phyloP scores from a whole-genome alignment of 2,329 filamentous ascomycete genomes.

The Colletotrichum sojae region DNA sequence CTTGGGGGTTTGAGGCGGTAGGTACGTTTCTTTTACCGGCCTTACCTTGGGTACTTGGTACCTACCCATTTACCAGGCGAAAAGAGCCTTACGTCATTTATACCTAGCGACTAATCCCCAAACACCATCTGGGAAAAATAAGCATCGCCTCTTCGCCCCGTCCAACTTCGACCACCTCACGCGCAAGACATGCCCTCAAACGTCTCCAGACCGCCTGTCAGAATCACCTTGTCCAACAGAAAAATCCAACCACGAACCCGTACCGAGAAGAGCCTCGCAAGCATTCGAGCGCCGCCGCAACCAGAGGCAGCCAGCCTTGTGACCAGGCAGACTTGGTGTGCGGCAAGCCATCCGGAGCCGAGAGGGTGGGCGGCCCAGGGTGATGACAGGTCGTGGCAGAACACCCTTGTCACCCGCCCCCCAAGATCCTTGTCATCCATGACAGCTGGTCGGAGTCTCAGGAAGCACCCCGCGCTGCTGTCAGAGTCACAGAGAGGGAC shows the following conservation, averaged over 20 bases:
- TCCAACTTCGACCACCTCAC: constrained; percentile 13
- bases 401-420: constrained; percentile 33
- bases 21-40: too few species aligned
- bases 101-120: too few species aligned
- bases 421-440: constrained; percentile 17
- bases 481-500: neutral
- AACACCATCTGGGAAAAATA: neutral
- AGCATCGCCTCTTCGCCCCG: neutral
- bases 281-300: constrained; percentile 3
- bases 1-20: neutral
- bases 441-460: constrained; percentile 24
- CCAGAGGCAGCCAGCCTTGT: constrained; percentile 39
- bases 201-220: constrained; percentile 3
- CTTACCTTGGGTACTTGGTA: too few species aligned
- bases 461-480: constrained; percentile 18
- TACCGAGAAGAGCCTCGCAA: neutral
- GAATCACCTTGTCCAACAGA: constrained; percentile 16
- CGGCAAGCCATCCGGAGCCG: constrained; percentile 38
- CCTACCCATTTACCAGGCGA: too few species aligned
- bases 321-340: constrained; percentile 38
- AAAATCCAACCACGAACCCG: neutral
- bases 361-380: constrained; percentile 36
- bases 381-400: constrained; percentile 32
- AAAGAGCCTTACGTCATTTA: too few species aligned
- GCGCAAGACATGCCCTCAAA: constrained; percentile 11